These are phyloP conservation scores for Xylariaceae sp. DNA, from an alignment of 2,329 filamentous ascomycete species.

Conservation along the genomic window DNA sequence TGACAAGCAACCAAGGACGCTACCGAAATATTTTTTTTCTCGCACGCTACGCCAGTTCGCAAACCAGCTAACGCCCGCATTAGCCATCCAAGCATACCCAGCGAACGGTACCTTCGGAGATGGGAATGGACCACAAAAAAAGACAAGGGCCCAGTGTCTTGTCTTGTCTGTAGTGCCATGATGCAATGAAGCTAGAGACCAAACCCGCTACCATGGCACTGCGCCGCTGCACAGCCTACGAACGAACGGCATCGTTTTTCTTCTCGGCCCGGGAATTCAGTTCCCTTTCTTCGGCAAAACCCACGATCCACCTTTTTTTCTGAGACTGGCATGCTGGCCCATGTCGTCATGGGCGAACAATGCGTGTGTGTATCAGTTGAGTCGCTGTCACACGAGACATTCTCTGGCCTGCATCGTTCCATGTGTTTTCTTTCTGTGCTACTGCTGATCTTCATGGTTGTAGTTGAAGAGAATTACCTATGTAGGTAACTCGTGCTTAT, in stretches of 20 bases:
- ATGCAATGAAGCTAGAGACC: slow-evolving; percentile 7
- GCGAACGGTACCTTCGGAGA: not conserved
- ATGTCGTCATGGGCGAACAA: not conserved
- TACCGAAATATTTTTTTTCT: not conserved
- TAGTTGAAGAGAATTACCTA: not conserved
- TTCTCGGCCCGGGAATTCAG: not conserved
- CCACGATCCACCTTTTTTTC: not conserved
- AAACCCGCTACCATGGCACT: not conserved
- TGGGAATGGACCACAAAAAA: not conserved
- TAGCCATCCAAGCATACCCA: not conserved
- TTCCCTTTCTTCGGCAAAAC: not conserved
- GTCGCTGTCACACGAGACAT: not conserved
- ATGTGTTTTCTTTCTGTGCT: not conserved
- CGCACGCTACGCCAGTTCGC: not conserved
- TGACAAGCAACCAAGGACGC: not conserved
- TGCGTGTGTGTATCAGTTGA: not conserved
- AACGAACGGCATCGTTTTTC: not conserved
- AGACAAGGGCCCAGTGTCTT: not conserved
- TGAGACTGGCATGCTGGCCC: not conserved
- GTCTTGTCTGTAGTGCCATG: slow-evolving; percentile 6
- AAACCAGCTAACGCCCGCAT: not conserved
- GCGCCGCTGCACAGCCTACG: not conserved
- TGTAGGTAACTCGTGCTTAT: not conserved
- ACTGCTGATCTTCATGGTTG: not conserved
- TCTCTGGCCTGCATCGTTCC: not conserved